A percentile compares a stretch with the other conserved stretches of the same genome.
These are phyloP conservation scores for Mycena rebaudengoi DNA, from an alignment of 768 basidiomycete genomes.

Conservation along the genomic window DNA sequence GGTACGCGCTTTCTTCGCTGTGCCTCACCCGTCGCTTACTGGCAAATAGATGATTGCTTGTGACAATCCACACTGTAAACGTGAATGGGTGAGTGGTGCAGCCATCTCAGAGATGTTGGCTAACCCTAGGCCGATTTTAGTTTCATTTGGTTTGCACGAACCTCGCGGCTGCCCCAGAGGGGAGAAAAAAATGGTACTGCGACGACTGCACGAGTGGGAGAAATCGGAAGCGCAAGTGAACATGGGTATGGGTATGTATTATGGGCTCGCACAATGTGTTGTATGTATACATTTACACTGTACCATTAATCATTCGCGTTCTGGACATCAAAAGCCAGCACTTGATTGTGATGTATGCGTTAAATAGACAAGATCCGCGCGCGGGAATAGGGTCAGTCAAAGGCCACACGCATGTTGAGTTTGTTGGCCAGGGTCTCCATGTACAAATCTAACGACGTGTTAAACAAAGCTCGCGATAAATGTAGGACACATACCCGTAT, in stretches of 20 bases:
- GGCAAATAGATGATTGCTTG: conserved; percentile 83
- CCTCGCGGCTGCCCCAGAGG: conserved; percentile 64
- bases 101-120: background rate
- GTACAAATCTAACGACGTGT: conserved; percentile 66
- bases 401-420: conserved; percentile 63
- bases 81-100: conserved; percentile 79
- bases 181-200: conserved; percentile 74
- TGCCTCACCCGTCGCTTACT: conserved; percentile 19
- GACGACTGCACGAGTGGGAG: conserved; percentile 60
- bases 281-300: too few relatives aligned
- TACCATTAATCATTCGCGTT: too few relatives aligned
- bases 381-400: background rate
- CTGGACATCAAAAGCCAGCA: too few relatives aligned
- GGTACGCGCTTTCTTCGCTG: conserved; percentile 50
- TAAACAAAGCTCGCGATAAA: background rate
- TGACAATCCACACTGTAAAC: conserved; percentile 72
- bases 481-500: conserved; percentile 61
- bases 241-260: too few relatives aligned
- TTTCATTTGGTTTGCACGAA: conserved; percentile 79
- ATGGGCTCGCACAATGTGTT: too few relatives aligned
- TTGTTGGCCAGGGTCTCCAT: conserved; percentile 90
- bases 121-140: conserved; percentile 44
- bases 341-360: too few relatives aligned
- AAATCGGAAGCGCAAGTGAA: conserved; percentile 43
- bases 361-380: too few relatives aligned